Evolutionary conservation across 345 rosid species (phyloP).

Genomic region (Fremontodendron californicum): DNA sequence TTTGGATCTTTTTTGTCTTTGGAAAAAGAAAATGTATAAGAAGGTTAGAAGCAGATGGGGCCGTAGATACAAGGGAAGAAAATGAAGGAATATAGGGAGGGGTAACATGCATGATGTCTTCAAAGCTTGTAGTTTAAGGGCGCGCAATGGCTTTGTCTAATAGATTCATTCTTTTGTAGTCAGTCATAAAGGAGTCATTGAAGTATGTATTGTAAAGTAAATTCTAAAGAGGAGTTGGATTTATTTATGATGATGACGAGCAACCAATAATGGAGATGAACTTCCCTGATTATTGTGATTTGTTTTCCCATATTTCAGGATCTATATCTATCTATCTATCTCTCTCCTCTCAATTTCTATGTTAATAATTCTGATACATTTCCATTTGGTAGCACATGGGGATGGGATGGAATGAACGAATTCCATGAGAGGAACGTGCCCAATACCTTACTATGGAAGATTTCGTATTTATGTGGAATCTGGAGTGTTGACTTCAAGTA

Average conservation of each 20-base stretch:
- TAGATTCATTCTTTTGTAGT: not conserved
- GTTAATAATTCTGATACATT: not conserved
- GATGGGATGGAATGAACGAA: not conserved
- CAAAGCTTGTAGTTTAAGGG: no score
- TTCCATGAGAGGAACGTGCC: not conserved
- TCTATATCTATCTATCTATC: no score
- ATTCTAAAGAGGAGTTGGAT: not conserved
- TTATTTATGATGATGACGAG: constrained; percentile 26
- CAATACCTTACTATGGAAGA: not conserved
- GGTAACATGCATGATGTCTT: not conserved
- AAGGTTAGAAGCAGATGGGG: constrained; percentile 15
- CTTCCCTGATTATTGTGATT: not conserved
- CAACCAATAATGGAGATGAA: constrained; percentile 21
- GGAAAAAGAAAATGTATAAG: constrained; percentile 11
- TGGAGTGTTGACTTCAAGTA: not conserved
- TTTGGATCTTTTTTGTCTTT: constrained; percentile 9
- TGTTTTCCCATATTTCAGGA: not conserved
- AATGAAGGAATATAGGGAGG: not conserved
- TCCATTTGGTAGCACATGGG: not conserved
- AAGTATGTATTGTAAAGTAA: not conserved
- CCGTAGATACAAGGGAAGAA: constrained; percentile 33
- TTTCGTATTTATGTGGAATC: not conserved
- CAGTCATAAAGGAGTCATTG: not conserved
- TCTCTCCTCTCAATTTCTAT: not conserved
- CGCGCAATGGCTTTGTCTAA: no score